Conservation (phyloP, 176 grass and related monocot species). For the Oryza rufipogon region DNA sequence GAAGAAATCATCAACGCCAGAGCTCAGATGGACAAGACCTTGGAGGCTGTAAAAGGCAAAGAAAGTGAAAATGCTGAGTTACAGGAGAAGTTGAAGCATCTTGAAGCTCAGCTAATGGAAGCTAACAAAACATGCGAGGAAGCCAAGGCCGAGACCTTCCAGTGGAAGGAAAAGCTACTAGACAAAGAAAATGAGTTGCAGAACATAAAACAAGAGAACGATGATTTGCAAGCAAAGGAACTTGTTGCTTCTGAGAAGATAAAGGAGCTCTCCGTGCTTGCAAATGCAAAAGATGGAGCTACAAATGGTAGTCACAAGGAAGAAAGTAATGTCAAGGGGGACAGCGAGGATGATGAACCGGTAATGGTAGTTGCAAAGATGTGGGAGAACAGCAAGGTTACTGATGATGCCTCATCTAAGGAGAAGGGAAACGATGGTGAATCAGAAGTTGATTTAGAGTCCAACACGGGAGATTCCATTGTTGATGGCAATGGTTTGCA, state of each 20-base stretch:
- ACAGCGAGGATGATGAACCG: constrained; percentile 49
- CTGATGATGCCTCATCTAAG: constrained; percentile 51
- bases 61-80: constrained; percentile 56
- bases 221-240: constrained; percentile 63
- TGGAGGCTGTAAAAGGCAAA: constrained; percentile 57
- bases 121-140: constrained; percentile 51
- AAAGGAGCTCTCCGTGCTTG: constrained; percentile 53
- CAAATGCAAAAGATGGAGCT: constrained; percentile 45
- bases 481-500: constrained; percentile 48
- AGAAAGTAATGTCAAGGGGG: constrained; percentile 49
- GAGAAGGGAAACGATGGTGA: constrained; percentile 52
- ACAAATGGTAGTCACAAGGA: constrained; percentile 50
- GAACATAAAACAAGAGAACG: constrained; percentile 68
- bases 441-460: constrained; percentile 61
- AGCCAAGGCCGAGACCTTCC: constrained; percentile 57
- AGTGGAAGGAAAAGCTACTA: constrained; percentile 69
- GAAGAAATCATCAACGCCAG: constrained; percentile 57
- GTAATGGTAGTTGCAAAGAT: constrained; percentile 55
- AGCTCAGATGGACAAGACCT: constrained; percentile 53
- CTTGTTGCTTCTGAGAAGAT: constrained; percentile 58
- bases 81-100: constrained; percentile 58
- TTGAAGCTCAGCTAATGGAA: constrained; percentile 65
- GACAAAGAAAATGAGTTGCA: constrained; percentile 84
- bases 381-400: constrained; percentile 62
- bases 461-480: constrained; percentile 50